Base-by-base conservation (phyloP, 805 yeast genomes). In the Candida incommunis region DNA sequence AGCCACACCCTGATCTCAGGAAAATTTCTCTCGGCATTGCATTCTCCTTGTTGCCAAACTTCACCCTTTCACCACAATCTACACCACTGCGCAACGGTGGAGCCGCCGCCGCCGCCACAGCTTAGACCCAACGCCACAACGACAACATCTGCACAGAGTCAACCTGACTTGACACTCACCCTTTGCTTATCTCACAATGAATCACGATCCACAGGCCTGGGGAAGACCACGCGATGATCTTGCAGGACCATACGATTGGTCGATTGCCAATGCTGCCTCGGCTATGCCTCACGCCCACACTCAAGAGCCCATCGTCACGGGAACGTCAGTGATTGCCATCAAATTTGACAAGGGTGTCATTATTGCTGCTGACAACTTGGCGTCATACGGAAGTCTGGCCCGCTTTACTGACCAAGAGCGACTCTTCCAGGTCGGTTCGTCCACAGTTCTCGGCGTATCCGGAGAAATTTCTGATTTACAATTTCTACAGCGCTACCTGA, bases 401-500 rank as follows among this genome's bases (percentile, higher is more conserved):
- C 75, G 96, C 55, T 83, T 90, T 66, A 80, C 74, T 49, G 78
- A 88, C 62, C 72, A 84, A 48, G 94, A 90, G 62, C 79, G 99
- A 61, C 68, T 92, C 55, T 66, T 87, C 57, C 75, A 75, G 47
- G 94, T 90, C 23, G 98, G 97, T 16, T 65, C 72, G 15, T 80
- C 81, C 50, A 83, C 96, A 1, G 78, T 87, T 43, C 96, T 92
- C 42, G 99, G 97, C 42, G 68, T 88, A 26, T 79, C 94, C 42
- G 99, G 99, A 43, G 99, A 92, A 62, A 76, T 92, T 41, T 81
- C 94, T 41, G 99, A 92, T 66, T 72, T 90, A 68, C 98, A 92
- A 65, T 76, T 85, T 49, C 64, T 92, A 48, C 79, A 80, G 58
- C 68, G 84, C 49, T 60, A 78, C 40, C 70, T 92, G 51, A 88